Base-by-base conservation (phyloP, 768 basidiomycete genomes). In the Rhodocollybia butyracea region DNA sequence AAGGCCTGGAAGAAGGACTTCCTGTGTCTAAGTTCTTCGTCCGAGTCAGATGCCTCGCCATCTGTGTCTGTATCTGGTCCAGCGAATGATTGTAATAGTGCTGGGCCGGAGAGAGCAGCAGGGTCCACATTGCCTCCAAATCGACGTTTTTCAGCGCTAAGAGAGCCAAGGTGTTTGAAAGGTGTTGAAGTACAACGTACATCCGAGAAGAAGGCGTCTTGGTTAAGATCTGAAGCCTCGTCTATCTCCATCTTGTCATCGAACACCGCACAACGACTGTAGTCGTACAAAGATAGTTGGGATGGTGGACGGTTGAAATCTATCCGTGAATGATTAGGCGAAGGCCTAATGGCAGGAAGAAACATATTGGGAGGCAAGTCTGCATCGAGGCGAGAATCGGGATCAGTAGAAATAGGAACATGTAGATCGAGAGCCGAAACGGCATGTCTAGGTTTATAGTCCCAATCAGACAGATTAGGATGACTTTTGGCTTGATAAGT, bases 261-360 rank as follows among this genome's bases (percentile, higher is more conserved):
- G 21, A 39, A 32, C 1, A 42, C 57, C 12, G 36, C 57, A 29
- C 60, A 56, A 29, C 60, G 46, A 27, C 60, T 60, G 50, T 62
- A 62, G 51, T 63, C 65, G 42, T 60, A 63, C 31, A 64, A 29
- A 10, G 65, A 66, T 12, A 62, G 55, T 38, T 61, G 62, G 12
- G 63, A 61, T 7, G 65, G 63, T n/a, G 63, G 63, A 17, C 59
- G 54, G 50, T 61, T 59, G 57, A 63, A 63, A 46, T 64, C 61
- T 13, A 62, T 13, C 45, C 57, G 59, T 39, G 51, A 60, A 58
- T 26, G 55, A 61, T 41, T 51, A 40, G 42, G 21, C 30, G 58
- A 56, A 52, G 40, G 60, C 42, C 36, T 48, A 17, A 39, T 40
- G 56, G 47, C 58, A 48, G 27, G 55, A 31, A 31, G 26, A 31